Percentiles rank a stretch among this genome's conserved stretches.
Conservation (phyloP, 441 rosid species). For the Euphorbia corollata region DNA sequence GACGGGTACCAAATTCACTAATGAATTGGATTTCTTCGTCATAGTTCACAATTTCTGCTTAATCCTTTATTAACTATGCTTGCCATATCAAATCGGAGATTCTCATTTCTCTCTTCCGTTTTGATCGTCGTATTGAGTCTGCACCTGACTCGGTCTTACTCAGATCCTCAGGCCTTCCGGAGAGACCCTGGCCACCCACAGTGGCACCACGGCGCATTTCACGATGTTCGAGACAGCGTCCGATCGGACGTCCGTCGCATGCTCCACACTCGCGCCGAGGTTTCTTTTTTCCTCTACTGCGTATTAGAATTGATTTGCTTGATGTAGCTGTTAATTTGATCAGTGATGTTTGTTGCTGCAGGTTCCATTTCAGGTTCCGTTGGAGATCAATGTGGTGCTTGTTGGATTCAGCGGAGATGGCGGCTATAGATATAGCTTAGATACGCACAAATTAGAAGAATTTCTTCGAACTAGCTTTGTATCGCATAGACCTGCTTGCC, state of each 20-base stretch:
- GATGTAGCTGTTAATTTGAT: background rate
- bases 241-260: slow-evolving; percentile 86
- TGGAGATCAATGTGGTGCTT: slow-evolving; percentile 84
- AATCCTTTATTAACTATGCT: slow-evolving; percentile 13
- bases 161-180: slow-evolving; percentile 69
- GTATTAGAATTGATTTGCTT: background rate
- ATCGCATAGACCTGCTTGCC: slow-evolving; percentile 72
- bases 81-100: slow-evolving; percentile 19
- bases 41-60: background rate
- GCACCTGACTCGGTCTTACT: slow-evolving; percentile 38
- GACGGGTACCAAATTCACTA: background rate
- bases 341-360: slow-evolving; percentile 21
- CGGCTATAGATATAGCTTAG: slow-evolving; percentile 64
- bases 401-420: slow-evolving; percentile 84
- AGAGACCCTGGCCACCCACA: slow-evolving; percentile 87
- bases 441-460: slow-evolving; percentile 72
- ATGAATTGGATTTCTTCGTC: background rate
- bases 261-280: slow-evolving; percentile 98
- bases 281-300: slow-evolving; percentile 15
- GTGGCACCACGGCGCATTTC: slow-evolving; percentile 98
- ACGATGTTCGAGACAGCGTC: slow-evolving; percentile 71
- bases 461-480: slow-evolving; percentile 66
- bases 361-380: slow-evolving; percentile 97
- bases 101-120: slow-evolving; percentile 4
- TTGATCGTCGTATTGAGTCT: slow-evolving; percentile 32